A percentile compares a stretch with the other conserved stretches of the same genome.
Evolutionary conservation across 1,284 basidiomycete species (phyloP).

Genomic region (Marasmius sp.): DNA sequence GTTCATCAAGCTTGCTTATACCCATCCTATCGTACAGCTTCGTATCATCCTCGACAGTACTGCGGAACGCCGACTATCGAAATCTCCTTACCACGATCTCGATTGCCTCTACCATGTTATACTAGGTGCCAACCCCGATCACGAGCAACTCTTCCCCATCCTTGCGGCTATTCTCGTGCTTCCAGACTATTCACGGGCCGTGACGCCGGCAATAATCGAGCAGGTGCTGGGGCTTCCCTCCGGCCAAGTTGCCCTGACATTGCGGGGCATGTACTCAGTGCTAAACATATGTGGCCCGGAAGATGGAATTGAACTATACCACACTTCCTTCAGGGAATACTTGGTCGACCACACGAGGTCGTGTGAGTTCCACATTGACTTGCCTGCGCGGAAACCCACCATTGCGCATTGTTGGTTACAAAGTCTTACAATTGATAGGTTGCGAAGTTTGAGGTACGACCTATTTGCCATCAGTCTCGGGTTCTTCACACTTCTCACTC

Average conservation of each 20-base stretch:
- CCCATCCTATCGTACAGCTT: constrained; percentile 22
- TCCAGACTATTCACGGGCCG: not conserved
- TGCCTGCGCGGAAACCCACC: too few species aligned
- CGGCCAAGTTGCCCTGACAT: not conserved
- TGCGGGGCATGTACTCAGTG: not conserved
- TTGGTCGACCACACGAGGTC: not conserved
- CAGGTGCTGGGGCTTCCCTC: not conserved
- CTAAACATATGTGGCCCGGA: not conserved
- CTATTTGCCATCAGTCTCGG: too few species aligned
- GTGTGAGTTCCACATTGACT: too few species aligned
- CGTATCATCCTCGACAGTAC: constrained; percentile 15
- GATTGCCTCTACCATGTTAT: constrained; percentile 15
- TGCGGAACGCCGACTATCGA: not conserved
- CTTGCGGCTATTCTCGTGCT: not conserved
- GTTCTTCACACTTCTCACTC: too few species aligned
- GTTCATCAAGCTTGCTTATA: constrained; percentile 21
- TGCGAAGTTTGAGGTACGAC: too few species aligned
- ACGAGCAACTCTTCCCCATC: not conserved
- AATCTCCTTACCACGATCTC: constrained; percentile 21
- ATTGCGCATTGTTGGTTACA: too few species aligned
- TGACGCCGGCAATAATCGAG: not conserved
- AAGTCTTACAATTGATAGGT: too few species aligned
- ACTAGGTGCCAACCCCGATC: not conserved
- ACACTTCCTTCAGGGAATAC: not conserved
- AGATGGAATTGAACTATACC: not conserved